Percentiles rank a stretch among this genome's conserved stretches.
Evolutionary conservation across 495 filamentous ascomycete species (phyloP).

Genomic region (Lepraria neglecta): DNA sequence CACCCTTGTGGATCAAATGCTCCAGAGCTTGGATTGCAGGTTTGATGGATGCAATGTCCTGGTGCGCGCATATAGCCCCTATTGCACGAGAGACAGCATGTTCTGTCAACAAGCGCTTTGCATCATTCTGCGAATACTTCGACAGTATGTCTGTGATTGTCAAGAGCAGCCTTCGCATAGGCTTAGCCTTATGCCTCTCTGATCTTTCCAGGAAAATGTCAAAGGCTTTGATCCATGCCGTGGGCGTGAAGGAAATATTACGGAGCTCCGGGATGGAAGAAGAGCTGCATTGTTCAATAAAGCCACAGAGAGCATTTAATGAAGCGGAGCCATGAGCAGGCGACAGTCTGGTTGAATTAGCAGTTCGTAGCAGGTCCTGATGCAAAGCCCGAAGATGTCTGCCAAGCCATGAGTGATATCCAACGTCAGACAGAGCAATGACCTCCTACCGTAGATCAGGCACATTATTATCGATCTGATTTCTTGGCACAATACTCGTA

Average conservation of each 20-base stretch:
- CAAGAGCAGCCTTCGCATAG: slow-evolving; percentile 65
- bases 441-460: slow-evolving; percentile 16
- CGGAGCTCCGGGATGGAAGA: slow-evolving; percentile 35
- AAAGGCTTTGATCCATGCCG: slow-evolving; percentile 55
- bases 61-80: slow-evolving; percentile 44
- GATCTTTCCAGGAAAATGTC: slow-evolving; percentile 66
- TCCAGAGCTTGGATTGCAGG: slow-evolving; percentile 55
- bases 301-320: slow-evolving; percentile 43
- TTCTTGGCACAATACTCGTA: neutral
- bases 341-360: slow-evolving; percentile 34
- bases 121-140: slow-evolving; percentile 40
- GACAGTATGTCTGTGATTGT: slow-evolving; percentile 48
- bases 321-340: slow-evolving; percentile 39
- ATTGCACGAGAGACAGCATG: slow-evolving; percentile 31
- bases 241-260: slow-evolving; percentile 42
- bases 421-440: neutral
- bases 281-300: slow-evolving; percentile 40
- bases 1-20: slow-evolving; percentile 50
- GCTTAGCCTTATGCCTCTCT: slow-evolving; percentile 65
- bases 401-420: neutral
- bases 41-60: slow-evolving; percentile 52
- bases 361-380: slow-evolving; percentile 18
- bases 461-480: neutral
- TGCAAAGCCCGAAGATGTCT: slow-evolving; percentile 5
- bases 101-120: slow-evolving; percentile 38